A percentile compares a stretch with the other conserved stretches of the same genome.
Evolutionary conservation across 805 yeast genomes (phyloP).

Genomic region (Scheffersomyces lignosus): DNA sequence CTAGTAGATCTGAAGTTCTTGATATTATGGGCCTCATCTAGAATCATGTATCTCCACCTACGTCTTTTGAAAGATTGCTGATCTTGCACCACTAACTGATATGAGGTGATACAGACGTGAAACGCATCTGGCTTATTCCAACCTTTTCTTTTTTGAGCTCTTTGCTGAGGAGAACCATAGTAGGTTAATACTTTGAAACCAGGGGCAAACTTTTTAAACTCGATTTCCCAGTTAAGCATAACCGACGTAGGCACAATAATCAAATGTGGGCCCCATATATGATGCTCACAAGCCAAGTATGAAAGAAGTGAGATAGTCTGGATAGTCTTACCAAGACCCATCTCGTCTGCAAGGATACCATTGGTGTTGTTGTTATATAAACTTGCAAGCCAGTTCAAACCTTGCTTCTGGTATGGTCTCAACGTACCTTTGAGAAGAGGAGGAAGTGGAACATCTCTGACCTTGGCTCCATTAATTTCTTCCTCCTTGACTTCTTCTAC

Average conservation of each 20-base stretch:
- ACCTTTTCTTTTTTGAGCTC: constrained; percentile 93
- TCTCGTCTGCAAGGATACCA: constrained; percentile 97
- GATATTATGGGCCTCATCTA: constrained; percentile 98
- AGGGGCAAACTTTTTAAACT: constrained; percentile 96
- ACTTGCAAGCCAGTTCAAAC: constrained; percentile 95
- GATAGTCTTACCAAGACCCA: constrained; percentile 97
- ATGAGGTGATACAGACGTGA: constrained; percentile 96
- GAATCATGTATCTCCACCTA: constrained; percentile 93
- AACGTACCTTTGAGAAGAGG: constrained; percentile 74
- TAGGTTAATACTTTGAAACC: constrained; percentile 94
- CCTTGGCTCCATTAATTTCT: constrained; percentile 42
- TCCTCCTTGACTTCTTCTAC: constrained; percentile 20
- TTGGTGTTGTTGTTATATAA: constrained; percentile 88
- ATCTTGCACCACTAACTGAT: constrained; percentile 96
- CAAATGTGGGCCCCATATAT: constrained; percentile 97
- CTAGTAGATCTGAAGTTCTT: constrained; percentile 94
- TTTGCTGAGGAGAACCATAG: constrained; percentile 95
- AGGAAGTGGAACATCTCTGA: constrained; percentile 74
- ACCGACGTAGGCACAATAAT: constrained; percentile 98
- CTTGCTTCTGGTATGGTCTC: constrained; percentile 92
- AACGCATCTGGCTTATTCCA: constrained; percentile 97
- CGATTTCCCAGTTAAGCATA: constrained; percentile 99
- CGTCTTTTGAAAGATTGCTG: constrained; percentile 91
- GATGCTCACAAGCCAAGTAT: constrained; percentile 89
- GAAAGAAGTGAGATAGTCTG: constrained; percentile 88